Evolutionary conservation across 73 alveolate species (phyloP).

Genomic region (Tetrahymena borealis): DNA sequence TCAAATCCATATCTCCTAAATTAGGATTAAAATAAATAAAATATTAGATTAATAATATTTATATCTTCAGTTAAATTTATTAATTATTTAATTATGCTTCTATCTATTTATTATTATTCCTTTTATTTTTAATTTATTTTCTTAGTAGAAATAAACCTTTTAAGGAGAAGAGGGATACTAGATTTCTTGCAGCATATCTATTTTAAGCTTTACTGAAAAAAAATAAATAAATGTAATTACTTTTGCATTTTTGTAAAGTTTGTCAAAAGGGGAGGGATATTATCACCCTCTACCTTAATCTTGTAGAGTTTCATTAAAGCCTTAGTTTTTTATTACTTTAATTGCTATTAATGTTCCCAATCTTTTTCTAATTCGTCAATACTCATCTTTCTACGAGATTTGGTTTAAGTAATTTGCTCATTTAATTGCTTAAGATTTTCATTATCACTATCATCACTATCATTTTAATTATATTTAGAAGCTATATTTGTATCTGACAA

Average conservation of each 20-base stretch:
- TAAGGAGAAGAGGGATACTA: too few relatives aligned
- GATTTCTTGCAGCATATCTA: too few relatives aligned
- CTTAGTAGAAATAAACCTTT: background rate
- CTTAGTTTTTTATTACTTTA: background rate
- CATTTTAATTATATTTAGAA: background rate
- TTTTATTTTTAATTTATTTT: too few relatives aligned
- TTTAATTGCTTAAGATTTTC: background rate
- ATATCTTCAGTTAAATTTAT: background rate
- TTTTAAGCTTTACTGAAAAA: too few relatives aligned
- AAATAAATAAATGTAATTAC: background rate
- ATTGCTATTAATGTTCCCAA: background rate
- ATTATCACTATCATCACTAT: background rate
- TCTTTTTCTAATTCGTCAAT: constrained; percentile 24
- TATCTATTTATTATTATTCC: background rate
- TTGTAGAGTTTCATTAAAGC: background rate
- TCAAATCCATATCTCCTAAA: background rate
- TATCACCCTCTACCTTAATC: constrained; percentile 24
- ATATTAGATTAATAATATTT: background rate
- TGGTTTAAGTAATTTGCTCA: background rate
- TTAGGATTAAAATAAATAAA: background rate
- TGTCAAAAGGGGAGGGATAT: constrained; percentile 15
- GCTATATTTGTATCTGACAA: background rate
- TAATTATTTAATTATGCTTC: background rate
- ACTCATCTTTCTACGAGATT: constrained; percentile 35
- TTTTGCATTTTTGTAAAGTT: constrained; percentile 29